A percentile compares a stretch with the other conserved stretches of the same genome.
These are phyloP conservation scores for Cystofilobasidium macerans DNA, from an alignment of 768 basidiomycete species.

Conservation along the genomic window DNA sequence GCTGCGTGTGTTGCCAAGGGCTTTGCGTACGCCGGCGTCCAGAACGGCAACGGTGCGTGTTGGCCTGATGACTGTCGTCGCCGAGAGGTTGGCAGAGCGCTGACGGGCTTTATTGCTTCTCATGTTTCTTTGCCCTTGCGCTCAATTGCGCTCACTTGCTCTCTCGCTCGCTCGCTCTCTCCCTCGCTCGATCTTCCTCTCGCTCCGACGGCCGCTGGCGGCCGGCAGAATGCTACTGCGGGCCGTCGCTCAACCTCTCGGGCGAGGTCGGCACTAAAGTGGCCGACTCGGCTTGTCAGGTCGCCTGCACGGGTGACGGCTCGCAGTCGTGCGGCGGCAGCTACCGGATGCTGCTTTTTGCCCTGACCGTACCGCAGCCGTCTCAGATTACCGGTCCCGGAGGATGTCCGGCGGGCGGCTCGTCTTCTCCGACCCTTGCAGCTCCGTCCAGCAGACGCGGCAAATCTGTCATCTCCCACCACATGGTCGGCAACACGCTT, in stretches of 20 bases:
- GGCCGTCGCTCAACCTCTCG: background rate
- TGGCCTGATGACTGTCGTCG: no score
- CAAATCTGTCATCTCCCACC: constrained; percentile 15
- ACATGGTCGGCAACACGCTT: constrained; percentile 1
- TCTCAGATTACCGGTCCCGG: background rate
- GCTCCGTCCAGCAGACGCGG: constrained; percentile 5
- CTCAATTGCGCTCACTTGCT: no score
- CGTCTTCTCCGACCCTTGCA: constrained; percentile 3
- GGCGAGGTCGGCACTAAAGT: background rate
- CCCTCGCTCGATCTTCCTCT: no score
- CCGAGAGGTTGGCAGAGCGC: no score
- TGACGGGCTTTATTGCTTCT: no score
- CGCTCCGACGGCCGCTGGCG: no score
- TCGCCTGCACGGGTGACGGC: background rate
- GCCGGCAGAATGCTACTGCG: background rate
- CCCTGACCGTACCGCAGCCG: background rate
- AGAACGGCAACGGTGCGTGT: background rate
- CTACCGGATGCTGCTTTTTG: constrained; percentile 16
- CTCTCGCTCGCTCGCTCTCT: background rate
- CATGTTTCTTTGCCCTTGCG: no score
- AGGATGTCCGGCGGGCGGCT: background rate
- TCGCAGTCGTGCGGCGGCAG: background rate
- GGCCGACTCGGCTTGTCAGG: background rate
- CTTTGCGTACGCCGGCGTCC: constrained; percentile 4
- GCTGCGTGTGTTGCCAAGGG: background rate